A percentile compares a stretch with the other conserved stretches of the same genome.
Evolutionary conservation across 2,329 filamentous ascomycete genomes (phyloP).

Genomic region (Cordyceps cateniannulata): DNA sequence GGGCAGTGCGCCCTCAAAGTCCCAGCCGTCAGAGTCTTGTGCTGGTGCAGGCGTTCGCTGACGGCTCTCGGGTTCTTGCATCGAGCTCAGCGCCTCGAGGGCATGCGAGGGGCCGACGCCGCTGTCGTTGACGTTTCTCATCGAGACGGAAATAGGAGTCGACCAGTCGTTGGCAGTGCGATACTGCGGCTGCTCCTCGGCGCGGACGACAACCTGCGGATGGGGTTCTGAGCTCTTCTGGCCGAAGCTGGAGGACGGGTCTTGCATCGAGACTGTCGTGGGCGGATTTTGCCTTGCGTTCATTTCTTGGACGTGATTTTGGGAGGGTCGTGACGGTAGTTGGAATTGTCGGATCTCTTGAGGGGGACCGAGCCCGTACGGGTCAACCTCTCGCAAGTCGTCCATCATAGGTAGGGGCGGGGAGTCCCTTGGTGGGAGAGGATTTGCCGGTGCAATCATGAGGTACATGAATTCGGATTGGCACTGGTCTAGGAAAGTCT

Average conservation of each 20-base stretch:
- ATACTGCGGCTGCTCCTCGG: conserved; percentile 42
- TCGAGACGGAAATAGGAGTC: conserved; percentile 26
- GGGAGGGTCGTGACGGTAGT: conserved; percentile 34
- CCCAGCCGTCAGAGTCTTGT: conserved; percentile 73
- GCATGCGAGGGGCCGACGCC: conserved; percentile 29
- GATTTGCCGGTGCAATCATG: conserved; percentile 62
- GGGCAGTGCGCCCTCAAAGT: conserved; percentile 71
- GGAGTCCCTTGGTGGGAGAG: conserved; percentile 57
- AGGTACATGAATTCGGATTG: conserved; percentile 61
- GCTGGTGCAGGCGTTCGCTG: conserved; percentile 38
- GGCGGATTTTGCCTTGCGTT: conserved; percentile 46
- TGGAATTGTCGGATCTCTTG: conserved; percentile 35
- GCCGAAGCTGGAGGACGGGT: conserved; percentile 26
- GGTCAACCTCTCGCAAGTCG: conserved; percentile 50
- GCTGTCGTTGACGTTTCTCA: conserved; percentile 29
- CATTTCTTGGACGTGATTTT: conserved; percentile 53
- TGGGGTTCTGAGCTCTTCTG: conserved; percentile 34
- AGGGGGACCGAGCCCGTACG: conserved; percentile 40
- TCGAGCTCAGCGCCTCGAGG: conserved; percentile 31
- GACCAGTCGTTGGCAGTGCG: conserved; percentile 30
- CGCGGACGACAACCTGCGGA: conserved; percentile 45
- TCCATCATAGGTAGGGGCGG: conserved; percentile 52
- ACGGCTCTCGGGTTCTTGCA: conserved; percentile 34
- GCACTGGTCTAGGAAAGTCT: conserved; percentile 57
- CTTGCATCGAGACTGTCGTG: conserved; percentile 51